phyloP scores from a whole-genome alignment of 2,329 filamentous ascomycete species.

The Onygenales sp. region DNA sequence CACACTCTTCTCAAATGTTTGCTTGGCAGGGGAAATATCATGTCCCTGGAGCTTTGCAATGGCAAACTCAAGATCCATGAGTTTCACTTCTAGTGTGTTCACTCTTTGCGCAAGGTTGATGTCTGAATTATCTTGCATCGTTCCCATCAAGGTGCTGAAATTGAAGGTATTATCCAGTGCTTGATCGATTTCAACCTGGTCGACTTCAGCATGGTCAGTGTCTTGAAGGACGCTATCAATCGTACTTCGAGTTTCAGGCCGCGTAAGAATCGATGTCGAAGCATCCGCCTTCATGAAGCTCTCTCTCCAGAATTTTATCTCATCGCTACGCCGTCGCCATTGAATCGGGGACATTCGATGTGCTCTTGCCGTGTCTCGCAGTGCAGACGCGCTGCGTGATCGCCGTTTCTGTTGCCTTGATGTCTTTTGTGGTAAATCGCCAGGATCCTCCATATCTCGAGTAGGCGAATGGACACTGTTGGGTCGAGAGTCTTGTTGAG shows the following conservation, averaged over 20 bases:
- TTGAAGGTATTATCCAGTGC: conserved; percentile 17
- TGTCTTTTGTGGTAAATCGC: background rate
- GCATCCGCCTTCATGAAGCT: conserved; percentile 21
- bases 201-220: background rate
- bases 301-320: conserved; percentile 29
- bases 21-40: conserved; percentile 12
- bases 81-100: conserved; percentile 41
- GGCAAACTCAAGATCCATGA: conserved; percentile 42
- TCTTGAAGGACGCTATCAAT: conserved; percentile 2
- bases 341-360: conserved; percentile 31
- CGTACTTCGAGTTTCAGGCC: conserved; percentile 7
- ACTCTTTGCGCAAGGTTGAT: conserved; percentile 36
- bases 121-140: conserved; percentile 31
- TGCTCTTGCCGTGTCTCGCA: conserved; percentile 25
- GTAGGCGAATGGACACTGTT: conserved; percentile 4
- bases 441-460: background rate
- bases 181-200: background rate
- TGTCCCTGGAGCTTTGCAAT: conserved; percentile 38
- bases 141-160: conserved; percentile 28
- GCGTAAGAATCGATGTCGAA: conserved; percentile 9
- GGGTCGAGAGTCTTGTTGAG: conserved; percentile 8
- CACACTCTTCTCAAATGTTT: background rate
- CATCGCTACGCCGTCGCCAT: conserved; percentile 33
- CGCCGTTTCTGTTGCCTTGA: conserved; percentile 26
- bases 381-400: conserved; percentile 35